Evolutionary conservation across 106 monocot genomes (phyloP).

Genomic region (Acorus gramineus): DNA sequence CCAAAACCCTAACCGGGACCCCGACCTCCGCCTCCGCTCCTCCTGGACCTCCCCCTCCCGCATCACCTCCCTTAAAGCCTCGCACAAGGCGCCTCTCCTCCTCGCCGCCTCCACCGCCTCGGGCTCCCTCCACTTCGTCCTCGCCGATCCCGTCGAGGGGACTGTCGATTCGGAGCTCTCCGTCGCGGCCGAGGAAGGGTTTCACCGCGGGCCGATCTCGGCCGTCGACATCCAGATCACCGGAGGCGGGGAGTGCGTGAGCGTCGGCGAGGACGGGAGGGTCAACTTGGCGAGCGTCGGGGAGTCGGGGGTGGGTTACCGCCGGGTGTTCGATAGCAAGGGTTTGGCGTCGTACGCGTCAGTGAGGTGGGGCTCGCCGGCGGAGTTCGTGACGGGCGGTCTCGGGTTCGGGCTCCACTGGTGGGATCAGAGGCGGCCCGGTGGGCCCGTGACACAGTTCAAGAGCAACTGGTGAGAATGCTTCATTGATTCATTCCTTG

Average conservation of each 20-base stretch:
- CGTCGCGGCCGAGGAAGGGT: conserved; percentile 1
- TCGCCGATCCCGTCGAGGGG: conserved; percentile 40
- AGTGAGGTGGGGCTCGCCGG: conserved; percentile 60
- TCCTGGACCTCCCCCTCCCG: conserved; percentile 31
- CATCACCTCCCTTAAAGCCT: conserved; percentile 41
- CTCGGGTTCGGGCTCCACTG: conserved; percentile 73
- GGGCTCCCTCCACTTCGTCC: conserved; percentile 49
- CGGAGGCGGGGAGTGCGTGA: conserved; percentile 52
- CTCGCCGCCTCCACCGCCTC: conserved; percentile 39
- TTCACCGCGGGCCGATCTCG: conserved; percentile 38
- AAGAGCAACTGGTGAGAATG: conserved; percentile 64
- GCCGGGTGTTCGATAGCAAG: conserved; percentile 38
- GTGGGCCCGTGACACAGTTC: conserved; percentile 50
- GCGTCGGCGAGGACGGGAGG: conserved; percentile 79
- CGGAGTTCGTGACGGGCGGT: conserved; percentile 80
- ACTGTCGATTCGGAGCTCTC: conserved; percentile 24
- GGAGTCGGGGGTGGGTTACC: conserved; percentile 33
- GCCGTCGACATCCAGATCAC: conserved; percentile 35
- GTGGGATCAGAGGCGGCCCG: conserved; percentile 79
- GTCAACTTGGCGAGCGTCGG: conserved; percentile 63
- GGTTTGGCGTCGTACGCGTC: conserved; percentile 73
- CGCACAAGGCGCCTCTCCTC: conserved; percentile 12
- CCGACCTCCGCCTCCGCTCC: conserved; percentile 29
- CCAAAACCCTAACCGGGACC: not conserved
- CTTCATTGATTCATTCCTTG: not conserved